These are phyloP conservation scores for Talaromyces adpressus DNA, from an alignment of 495 filamentous ascomycete genomes.

Conservation along the genomic window DNA sequence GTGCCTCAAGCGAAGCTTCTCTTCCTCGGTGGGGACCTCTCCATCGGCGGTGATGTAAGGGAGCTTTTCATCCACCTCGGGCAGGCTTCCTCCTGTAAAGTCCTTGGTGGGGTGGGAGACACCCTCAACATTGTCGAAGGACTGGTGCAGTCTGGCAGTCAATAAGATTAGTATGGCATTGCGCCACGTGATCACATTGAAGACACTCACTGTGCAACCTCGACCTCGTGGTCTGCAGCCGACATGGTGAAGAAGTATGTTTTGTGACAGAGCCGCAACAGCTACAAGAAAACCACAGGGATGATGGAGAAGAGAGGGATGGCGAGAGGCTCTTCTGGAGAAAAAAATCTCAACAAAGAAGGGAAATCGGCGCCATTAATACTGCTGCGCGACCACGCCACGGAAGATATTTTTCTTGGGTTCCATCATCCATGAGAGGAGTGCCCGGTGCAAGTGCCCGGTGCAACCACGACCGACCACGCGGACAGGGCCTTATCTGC, in stretches of 20 bases:
- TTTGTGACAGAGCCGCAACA: neutral
- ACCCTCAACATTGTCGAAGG: slow-evolving; percentile 23
- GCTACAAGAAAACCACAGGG: neutral
- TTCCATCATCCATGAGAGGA: neutral
- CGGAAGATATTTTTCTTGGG: neutral
- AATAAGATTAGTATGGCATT: slow-evolving; percentile 1
- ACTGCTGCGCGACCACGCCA: neutral
- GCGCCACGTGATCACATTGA: neutral
- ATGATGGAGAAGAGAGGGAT: neutral
- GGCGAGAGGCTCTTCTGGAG: neutral
- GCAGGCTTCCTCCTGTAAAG: slow-evolving; percentile 1
- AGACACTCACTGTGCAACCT: slow-evolving; percentile 29
- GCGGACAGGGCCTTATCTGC: neutral
- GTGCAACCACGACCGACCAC: neutral
- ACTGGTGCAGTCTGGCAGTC: slow-evolving; percentile 15
- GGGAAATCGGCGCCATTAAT: neutral
- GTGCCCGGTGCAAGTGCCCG: no score
- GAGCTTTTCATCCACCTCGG: slow-evolving; percentile 27
- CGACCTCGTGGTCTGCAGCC: slow-evolving; percentile 25
- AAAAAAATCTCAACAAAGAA: neutral
- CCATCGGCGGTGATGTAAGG: slow-evolving; percentile 31
- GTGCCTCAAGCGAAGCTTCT: slow-evolving; percentile 42
- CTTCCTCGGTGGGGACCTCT: slow-evolving; percentile 47
- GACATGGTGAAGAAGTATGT: slow-evolving; percentile 18
- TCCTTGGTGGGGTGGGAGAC: slow-evolving; percentile 6